phyloP scores from a whole-genome alignment of 2,329 filamentous ascomycete genomes.

The Penicillium sumatraense region DNA sequence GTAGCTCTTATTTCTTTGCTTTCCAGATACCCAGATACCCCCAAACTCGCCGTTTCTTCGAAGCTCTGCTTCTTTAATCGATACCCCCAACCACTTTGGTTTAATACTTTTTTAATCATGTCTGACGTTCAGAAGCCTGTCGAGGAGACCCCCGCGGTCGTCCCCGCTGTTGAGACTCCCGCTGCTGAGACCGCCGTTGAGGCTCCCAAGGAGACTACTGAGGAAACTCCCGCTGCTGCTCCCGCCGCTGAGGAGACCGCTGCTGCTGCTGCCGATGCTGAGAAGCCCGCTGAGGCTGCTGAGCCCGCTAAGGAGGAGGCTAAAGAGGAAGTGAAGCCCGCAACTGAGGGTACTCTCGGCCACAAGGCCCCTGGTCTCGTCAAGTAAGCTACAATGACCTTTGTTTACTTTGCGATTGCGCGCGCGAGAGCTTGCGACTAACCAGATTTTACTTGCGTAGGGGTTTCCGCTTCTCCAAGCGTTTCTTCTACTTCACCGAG shows the following conservation, averaged over 20 bases:
- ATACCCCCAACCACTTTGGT: slow-evolving; percentile 23
- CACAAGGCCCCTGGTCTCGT: slow-evolving; percentile 89
- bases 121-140: slow-evolving; percentile 32
- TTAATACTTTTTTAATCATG: slow-evolving; percentile 33
- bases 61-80: slow-evolving; percentile 30
- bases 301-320: slow-evolving; percentile 9
- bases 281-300: slow-evolving; percentile 12
- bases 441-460: slow-evolving; percentile 50
- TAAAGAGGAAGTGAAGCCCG: slow-evolving; percentile 63
- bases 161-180: slow-evolving; percentile 20
- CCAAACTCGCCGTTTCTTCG: slow-evolving; percentile 20
- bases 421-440: slow-evolving; percentile 5
- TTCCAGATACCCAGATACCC: slow-evolving; percentile 31
- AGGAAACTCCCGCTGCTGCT: slow-evolving; percentile 20
- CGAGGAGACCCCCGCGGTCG: slow-evolving; percentile 31
- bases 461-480: slow-evolving; percentile 89
- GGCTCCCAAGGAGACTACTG: slow-evolving; percentile 12
- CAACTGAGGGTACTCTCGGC: slow-evolving; percentile 82
- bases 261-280: too few species aligned
- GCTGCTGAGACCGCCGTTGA: slow-evolving; percentile 18
- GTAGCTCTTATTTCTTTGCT: slow-evolving; percentile 33
- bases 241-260: slow-evolving; percentile 19
- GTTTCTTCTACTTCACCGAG: slow-evolving; percentile 84
- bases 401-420: slow-evolving; percentile 4
- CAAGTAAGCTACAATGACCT: slow-evolving; percentile 70